Evolutionary conservation across 768 basidiomycete species (phyloP), one percentile per base, ranked within the genome.

Genomic region (Fomitopsis pulvina): DNA sequence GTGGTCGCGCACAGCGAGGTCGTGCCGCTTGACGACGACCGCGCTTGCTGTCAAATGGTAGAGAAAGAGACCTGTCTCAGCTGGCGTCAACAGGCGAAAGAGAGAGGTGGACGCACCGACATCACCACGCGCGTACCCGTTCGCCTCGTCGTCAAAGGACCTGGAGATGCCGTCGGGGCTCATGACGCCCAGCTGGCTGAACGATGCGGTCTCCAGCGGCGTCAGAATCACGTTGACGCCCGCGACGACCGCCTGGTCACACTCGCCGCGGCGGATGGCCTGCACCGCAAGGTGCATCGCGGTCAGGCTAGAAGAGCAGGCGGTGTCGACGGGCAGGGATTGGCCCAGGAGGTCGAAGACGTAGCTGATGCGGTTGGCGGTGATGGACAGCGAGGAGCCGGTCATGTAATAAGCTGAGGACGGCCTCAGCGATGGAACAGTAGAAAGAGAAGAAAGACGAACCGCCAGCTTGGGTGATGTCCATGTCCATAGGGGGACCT

Each of bases 281-380:
- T 71, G 69, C 3, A 76, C 60, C 6, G 72, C 77, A n/a, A 78
- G 65, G 59, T 79, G 76, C 50, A 76, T 63, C 4, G 72, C 74
- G 2, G 68, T 72, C 20, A 71, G 57, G 18, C 65, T 66, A 22
- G 75, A 76, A 20, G 71, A 53, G 27, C 54, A 54, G 16, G 44
- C 42, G 41, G 73, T 75, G 53, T 79, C 76, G 0, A 71, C 57
- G 6, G 74, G 71, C 26, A 77, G 51, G 9, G 77, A 79, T 14
- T 75, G 78, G n/a, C 76, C 76, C 1, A 60, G 60, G 32, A 70
- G 48, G 43, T 70, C 67, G 45, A 69, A 61, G 0, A 60, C 60
- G 52, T 64, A 71, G 16, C 66, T 66, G n/a, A 69, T 57, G 30
- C 64, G 57, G 52, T 69, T 67, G n/a, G 59, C 60, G 37, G 48